Evolutionary conservation across 2,329 filamentous ascomycete genomes (phyloP).

Genomic region (Cercospora sojina): DNA sequence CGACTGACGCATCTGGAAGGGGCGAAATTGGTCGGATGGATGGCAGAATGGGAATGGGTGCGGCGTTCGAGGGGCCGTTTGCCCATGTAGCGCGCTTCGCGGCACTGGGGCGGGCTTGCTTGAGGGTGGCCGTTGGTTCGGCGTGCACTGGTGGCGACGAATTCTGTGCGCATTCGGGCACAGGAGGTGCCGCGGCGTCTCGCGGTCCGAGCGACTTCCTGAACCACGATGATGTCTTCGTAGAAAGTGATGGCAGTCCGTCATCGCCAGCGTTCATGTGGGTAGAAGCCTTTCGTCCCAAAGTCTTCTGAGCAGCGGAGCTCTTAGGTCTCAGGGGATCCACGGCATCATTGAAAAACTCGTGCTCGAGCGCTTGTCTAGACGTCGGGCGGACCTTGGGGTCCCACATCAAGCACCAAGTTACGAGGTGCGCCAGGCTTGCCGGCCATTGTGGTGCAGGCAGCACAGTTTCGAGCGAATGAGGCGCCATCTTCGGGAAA

Average conservation of each 20-base stretch:
- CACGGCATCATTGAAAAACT: constrained; percentile 89
- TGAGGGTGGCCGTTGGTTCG: constrained; percentile 43
- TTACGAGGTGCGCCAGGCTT: constrained; percentile 87
- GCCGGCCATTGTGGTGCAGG: constrained; percentile 88
- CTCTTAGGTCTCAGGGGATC: constrained; percentile 92
- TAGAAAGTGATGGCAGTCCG: constrained; percentile 59
- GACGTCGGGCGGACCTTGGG: constrained; percentile 89
- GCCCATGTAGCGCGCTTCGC: constrained; percentile 92
- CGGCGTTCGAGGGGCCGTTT: constrained; percentile 69
- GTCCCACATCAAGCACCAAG: constrained; percentile 99
- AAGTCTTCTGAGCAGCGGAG: constrained; percentile 73
- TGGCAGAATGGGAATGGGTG: constrained; percentile 92
- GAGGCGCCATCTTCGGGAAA: constrained; percentile 98
- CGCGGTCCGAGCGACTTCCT: constrained; percentile 87
- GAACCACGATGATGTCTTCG: constrained; percentile 91
- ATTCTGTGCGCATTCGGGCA: constrained; percentile 49
- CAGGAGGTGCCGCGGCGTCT: constrained; percentile 66
- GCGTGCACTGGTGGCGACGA: constrained; percentile 46
- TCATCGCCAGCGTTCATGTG: constrained; percentile 66
- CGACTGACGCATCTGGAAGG: constrained; percentile 89
- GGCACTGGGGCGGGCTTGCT: constrained; percentile 58
- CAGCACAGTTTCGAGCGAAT: constrained; percentile 91
- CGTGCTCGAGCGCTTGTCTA: constrained; percentile 88
- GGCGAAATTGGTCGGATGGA: constrained; percentile 94
- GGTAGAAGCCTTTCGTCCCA: constrained; percentile 89